These are phyloP conservation scores for Hypoxylon sp. DNA, from an alignment of 2,329 filamentous ascomycete species.

Conservation along the genomic window DNA sequence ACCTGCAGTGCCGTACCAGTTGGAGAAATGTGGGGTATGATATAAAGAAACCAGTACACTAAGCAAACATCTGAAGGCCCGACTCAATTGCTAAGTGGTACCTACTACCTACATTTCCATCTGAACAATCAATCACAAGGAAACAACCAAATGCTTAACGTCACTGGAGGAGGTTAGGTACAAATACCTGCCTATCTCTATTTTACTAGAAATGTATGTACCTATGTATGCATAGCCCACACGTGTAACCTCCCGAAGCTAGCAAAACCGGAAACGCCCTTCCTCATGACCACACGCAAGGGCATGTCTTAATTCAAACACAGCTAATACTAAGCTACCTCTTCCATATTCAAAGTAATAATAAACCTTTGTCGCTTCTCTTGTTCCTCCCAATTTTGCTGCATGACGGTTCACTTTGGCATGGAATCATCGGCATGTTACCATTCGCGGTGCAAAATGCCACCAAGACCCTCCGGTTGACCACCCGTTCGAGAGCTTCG, in stretches of 20 bases:
- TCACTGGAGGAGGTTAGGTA: too few relatives aligned
- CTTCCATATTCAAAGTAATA: too few relatives aligned
- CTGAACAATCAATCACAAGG: too few relatives aligned
- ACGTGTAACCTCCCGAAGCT: constrained; percentile 2
- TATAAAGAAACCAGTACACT: constrained; percentile 11
- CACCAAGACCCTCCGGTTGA: constrained; percentile 49
- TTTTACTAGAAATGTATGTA: not conserved
- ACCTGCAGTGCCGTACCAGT: constrained; percentile 16
- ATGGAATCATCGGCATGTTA: constrained; percentile 54
- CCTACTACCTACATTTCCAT: not conserved
- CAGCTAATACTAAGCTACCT: too few relatives aligned
- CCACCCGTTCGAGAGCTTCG: constrained; percentile 25
- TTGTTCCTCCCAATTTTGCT: not conserved
- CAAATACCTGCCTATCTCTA: constrained; percentile 3
- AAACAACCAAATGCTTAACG: too few relatives aligned
- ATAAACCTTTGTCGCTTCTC: too few relatives aligned
- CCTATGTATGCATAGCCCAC: not conserved
- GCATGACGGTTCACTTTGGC: constrained; percentile 34
- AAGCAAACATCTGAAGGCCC: constrained; percentile 22
- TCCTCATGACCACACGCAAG: constrained; percentile 19
- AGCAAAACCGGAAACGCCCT: constrained; percentile 32
- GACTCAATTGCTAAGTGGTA: constrained; percentile 11
- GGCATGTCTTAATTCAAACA: constrained; percentile 15
- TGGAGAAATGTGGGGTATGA: constrained; percentile 29
- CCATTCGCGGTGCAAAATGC: constrained; percentile 57